Conservation (phyloP, 176 grass and related monocot species). For the Paspalum notatum region DNA sequence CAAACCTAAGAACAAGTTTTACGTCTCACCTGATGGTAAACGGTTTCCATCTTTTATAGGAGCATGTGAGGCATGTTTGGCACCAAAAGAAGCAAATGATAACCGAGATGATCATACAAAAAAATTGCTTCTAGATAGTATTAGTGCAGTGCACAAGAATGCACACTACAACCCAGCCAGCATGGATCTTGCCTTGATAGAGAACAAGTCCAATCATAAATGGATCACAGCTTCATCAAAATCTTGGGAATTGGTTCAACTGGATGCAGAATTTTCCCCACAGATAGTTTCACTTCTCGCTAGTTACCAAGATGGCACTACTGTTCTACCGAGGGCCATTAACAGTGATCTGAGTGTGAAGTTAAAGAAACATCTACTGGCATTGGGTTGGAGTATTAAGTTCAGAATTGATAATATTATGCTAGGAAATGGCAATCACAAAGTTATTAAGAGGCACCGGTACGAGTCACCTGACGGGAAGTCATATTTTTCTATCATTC, state of each 20-base stretch:
- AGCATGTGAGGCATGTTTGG: constrained; percentile 59
- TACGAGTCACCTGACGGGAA: constrained; percentile 63
- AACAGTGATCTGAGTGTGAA: constrained; percentile 18
- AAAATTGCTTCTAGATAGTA: constrained; percentile 9
- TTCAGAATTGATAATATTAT: constrained; percentile 35
- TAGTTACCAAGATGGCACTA: constrained; percentile 31
- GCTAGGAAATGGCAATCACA: constrained; percentile 17
- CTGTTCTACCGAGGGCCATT: background rate
- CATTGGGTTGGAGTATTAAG: constrained; percentile 72
- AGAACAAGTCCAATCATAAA: constrained; percentile 11
- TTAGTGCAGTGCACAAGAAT: constrained; percentile 5
- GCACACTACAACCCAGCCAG: background rate
- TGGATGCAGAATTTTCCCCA: constrained; percentile 52
- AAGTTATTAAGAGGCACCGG: constrained; percentile 39
- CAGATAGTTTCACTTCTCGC: constrained; percentile 47
- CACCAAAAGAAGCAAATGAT: constrained; percentile 20
- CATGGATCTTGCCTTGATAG: constrained; percentile 30
- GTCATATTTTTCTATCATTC: constrained; percentile 48
- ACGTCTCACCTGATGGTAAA: constrained; percentile 60
- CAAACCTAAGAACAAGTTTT: constrained; percentile 44
- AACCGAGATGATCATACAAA: constrained; percentile 7
- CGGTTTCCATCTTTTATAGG: constrained; percentile 56
- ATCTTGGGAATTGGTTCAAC: constrained; percentile 47
- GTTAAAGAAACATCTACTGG: constrained; percentile 70
- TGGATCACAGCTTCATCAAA: constrained; percentile 21